These are phyloP conservation scores for Chlamydomonas reinhardtii DNA, from an alignment of 163 green algal genomes.

Conservation along the genomic window DNA sequence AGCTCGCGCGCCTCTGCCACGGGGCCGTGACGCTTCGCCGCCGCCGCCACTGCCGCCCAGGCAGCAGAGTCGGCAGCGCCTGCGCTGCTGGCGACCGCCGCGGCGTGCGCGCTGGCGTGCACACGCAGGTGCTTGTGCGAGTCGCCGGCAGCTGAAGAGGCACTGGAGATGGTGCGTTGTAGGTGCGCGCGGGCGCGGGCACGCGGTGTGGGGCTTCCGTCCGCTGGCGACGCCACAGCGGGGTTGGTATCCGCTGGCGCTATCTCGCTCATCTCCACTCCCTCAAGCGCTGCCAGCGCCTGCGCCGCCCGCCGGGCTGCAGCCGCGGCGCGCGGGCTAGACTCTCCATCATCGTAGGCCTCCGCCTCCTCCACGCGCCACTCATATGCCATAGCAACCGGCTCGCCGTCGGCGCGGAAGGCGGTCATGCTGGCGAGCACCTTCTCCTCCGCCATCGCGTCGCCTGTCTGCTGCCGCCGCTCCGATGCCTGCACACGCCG, in stretches of 20 bases:
- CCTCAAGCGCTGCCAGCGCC: neutral
- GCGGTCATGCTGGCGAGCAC: slow-evolving; percentile 7
- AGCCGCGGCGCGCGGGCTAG: neutral
- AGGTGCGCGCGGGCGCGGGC: neutral
- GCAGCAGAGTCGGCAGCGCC: too few species aligned
- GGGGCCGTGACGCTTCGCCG: neutral
- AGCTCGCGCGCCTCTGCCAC: slow-evolving; percentile 21
- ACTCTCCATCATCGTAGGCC: neutral
- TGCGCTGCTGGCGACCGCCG: too few species aligned
- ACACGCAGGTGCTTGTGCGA: too few species aligned
- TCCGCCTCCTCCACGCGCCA: neutral
- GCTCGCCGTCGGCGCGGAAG: slow-evolving; percentile 39
- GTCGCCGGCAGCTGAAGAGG: neutral
- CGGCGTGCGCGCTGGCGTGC: too few species aligned
- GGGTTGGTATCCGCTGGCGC: neutral
- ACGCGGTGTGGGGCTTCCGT: too few species aligned
- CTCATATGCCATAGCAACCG: slow-evolving; percentile 37
- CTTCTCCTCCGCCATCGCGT: neutral
- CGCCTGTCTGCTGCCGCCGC: neutral
- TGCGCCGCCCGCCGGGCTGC: neutral
- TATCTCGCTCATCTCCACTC: neutral
- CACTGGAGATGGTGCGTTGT: neutral
- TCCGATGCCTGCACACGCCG: slow-evolving; percentile 2
- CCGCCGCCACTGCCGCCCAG: neutral
- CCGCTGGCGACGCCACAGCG: too few species aligned